Base-by-base conservation (phyloP, 2,329 filamentous ascomycete genomes). In the Cladobotryum mycophilum region DNA sequence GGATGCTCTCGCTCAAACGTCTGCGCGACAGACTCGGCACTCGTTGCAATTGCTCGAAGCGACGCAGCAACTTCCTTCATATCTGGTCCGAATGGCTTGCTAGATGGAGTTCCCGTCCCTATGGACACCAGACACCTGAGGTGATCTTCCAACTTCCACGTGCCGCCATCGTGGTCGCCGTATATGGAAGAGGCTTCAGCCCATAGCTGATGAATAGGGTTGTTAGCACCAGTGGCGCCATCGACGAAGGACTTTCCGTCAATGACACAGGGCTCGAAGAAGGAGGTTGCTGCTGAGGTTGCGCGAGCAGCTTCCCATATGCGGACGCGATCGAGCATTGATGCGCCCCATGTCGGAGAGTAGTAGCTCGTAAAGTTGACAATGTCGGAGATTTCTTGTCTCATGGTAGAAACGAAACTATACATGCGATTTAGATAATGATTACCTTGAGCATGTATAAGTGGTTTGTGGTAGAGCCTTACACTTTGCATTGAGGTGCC, bases 211-310 rank as follows among this genome's bases (percentile, higher is more conserved):
- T 45, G 38, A 7, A 42, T 37, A 22, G 49, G 49, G 20, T 51
- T 51, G 44, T 47, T 51, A 5, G 43, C 38, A n/a, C 49, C 49
- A 20, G 49, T 43, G 2, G 42, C 49, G n/a, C 49, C 49, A 33
- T 51, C 44, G 2, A 33, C 37, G 37, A 41, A 51, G 14, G 18
- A 5, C 18, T 20, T 51, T 14, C 38, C 40, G 44, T 51, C 30
- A 25, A 51, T 49, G 0, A 35, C 43, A 34, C 43, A 45, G 8
- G 43, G 43, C 20, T 45, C 43, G 25, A 55, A 55, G 20, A 53
- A 53, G 14, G 48, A 55, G 2, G 56, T 54, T 4, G 57, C 55
- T 4, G 58, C 58, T 7, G 57, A 55, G 0, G 57, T 56, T 9
- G 55, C 57, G 5, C 56, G 56, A 8, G 53, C 45, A 13, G 45